Evolutionary conservation across 2,329 filamentous ascomycete genomes (phyloP), one percentile per base, ranked within the genome.

Genomic region (Blastomyces parvus): DNA sequence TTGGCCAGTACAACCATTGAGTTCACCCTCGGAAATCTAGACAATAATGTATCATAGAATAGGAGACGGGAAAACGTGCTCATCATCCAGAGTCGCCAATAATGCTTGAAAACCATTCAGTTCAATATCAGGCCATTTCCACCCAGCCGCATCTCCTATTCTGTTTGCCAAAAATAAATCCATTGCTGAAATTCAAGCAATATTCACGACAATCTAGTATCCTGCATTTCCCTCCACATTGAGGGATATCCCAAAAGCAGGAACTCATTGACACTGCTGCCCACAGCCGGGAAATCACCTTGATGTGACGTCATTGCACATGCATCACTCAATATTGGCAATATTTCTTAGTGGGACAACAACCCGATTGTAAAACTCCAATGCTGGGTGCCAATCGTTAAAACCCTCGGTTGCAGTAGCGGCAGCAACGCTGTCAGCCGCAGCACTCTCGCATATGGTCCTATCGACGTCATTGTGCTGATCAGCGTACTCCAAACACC

Each of bases 311-410:
- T 57, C 33, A 57, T 38, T 8, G 17, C n/a, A 19, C 57, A 30
- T 30, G 17, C 14, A 46, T 59, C 57, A 59, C 3, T 59, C 58
- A 33, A 30, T 13, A 13, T 60, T 60, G 2, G 58, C 40, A 52
- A 50, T 25, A n/a, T 38, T 52, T 19, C 30, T 50, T 17, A 60
- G 14, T 0, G 59, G 59, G 5, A 60, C 30, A 60, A 60, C 59
- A 40, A 53, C 25, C 44, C 36, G n/a, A 22, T 40, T 53, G 40
- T 60, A 40, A 53, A 60, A 60, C 11, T 60, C 42, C 48, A 60
- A 60, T 30, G 59, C 59, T 5, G 46, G 59, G 42, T 60, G 59
- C 59, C 59, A 60, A 40, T 60, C 27, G 11, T 40, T 46, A 19
- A 33, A 50, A 5, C 27, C n/a, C n/a, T 46, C 36, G 53, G 17